Conservation (phyloP, 225 moss, liverwort and hornwort genomes). For the Antitrichia curtipendula region DNA sequence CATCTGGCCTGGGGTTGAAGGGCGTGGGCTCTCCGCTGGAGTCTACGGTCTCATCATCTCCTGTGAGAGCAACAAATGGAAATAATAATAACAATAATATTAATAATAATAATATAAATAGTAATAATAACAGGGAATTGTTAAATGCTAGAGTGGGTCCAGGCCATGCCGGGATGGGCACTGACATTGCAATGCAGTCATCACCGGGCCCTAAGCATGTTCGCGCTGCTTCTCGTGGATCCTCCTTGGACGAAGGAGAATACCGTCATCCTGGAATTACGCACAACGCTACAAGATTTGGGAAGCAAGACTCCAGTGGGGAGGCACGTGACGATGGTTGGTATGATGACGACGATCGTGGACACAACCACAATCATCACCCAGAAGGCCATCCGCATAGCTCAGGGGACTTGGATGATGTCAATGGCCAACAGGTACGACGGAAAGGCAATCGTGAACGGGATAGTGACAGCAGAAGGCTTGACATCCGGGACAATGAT, state of each 20-base stretch:
- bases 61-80: slow-evolving; percentile 57
- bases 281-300: slow-evolving; percentile 21
- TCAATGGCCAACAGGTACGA: slow-evolving; percentile 38
- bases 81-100: not conserved
- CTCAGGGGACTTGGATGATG: slow-evolving; percentile 30
- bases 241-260: slow-evolving; percentile 50
- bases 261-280: slow-evolving; percentile 25
- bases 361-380: slow-evolving; percentile 12
- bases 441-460: slow-evolving; percentile 47
- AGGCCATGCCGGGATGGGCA: slow-evolving; percentile 4
- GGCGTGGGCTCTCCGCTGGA: slow-evolving; percentile 67
- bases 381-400: slow-evolving; percentile 16
- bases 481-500: slow-evolving; percentile 22
- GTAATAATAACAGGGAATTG: not conserved
- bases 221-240: slow-evolving; percentile 38
- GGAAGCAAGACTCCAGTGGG: slow-evolving; percentile 31
- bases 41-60: slow-evolving; percentile 93
- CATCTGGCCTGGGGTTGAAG: slow-evolving; percentile 65
- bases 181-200: slow-evolving; percentile 27
- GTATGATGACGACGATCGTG: slow-evolving; percentile 38
- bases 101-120: not conserved
- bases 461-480: slow-evolving; percentile 31
- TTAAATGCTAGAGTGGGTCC: slow-evolving; percentile 13
- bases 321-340: slow-evolving; percentile 40
- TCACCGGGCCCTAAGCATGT: slow-evolving; percentile 33